A percentile compares a stretch with the other conserved stretches of the same genome.
These are phyloP conservation scores for Solanum hybrid DNA, from an alignment of 305 asterid genomes.

Conservation along the genomic window DNA sequence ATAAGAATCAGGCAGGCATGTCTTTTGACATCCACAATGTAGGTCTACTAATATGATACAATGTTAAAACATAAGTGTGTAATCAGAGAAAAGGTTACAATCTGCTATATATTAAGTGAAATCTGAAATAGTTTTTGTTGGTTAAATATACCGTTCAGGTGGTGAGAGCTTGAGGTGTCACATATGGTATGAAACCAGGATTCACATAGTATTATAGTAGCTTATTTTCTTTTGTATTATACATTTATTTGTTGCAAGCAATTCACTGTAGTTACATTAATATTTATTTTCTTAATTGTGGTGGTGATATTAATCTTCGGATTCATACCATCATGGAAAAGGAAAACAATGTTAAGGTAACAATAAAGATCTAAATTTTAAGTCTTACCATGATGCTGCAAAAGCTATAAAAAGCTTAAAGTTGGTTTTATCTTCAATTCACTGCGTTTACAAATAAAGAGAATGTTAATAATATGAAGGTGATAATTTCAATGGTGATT, in stretches of 20 bases:
- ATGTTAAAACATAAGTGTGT: not conserved
- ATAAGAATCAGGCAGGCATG: not conserved
- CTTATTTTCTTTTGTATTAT: not conserved
- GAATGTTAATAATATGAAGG: not conserved
- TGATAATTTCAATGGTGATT: not conserved
- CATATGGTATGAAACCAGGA: not conserved
- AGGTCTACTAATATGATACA: not conserved
- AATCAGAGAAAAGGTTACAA: not conserved
- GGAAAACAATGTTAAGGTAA: not conserved
- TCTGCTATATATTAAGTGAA: not conserved
- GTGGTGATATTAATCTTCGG: not conserved
- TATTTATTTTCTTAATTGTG: not conserved
- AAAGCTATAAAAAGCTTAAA: not conserved
- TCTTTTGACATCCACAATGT: not conserved
- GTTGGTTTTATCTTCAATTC: not conserved
- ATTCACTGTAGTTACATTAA: not conserved
- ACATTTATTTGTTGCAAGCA: not conserved
- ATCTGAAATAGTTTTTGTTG: not conserved
- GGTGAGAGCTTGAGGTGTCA: not conserved
- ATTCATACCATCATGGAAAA: not conserved
- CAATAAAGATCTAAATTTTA: not conserved
- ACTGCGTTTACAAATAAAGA: not conserved
- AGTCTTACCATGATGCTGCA: not conserved
- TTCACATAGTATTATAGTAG: not conserved
- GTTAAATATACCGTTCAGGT: not conserved